These are phyloP conservation scores for Vigna unguiculata DNA, from an alignment of 306 rosid genomes.

Conservation along the genomic window DNA sequence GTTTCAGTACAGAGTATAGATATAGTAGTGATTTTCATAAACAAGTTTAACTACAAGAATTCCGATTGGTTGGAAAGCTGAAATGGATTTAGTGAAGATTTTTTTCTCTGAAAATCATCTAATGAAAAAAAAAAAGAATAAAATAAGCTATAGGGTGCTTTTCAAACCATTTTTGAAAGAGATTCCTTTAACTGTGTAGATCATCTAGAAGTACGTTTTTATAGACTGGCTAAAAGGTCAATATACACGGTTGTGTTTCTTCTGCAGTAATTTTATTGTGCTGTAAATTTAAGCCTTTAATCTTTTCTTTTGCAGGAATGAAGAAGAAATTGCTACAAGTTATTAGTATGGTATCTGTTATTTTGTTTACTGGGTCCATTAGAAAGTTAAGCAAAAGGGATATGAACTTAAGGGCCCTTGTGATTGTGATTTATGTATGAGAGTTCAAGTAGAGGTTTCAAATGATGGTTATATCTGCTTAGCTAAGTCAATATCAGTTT, in stretches of 20 bases:
- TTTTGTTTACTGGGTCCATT: conserved; percentile 19
- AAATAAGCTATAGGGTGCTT: neutral
- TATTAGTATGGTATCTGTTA: conserved; percentile 5
- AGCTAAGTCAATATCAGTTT: conserved; percentile 26
- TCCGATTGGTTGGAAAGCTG: neutral
- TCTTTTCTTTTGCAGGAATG: conserved; percentile 43
- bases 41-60: neutral
- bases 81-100: neutral
- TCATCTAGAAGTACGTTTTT: neutral
- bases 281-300: neutral
- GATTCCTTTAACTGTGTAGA: neutral
- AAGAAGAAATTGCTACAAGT: conserved; percentile 34
- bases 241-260: neutral
- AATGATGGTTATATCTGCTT: conserved; percentile 22
- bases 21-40: conserved; percentile 2
- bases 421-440: conserved; percentile 17
- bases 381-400: conserved; percentile 27
- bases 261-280: neutral
- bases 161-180: neutral
- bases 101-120: neutral
- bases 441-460: conserved; percentile 7
- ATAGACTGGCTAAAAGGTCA: neutral
- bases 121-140: no score
- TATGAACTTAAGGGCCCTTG: conserved; percentile 14
- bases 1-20: neutral